phyloP scores from a whole-genome alignment of 1,139 yeast genomes.

The Hyphopichia khmerensis region DNA sequence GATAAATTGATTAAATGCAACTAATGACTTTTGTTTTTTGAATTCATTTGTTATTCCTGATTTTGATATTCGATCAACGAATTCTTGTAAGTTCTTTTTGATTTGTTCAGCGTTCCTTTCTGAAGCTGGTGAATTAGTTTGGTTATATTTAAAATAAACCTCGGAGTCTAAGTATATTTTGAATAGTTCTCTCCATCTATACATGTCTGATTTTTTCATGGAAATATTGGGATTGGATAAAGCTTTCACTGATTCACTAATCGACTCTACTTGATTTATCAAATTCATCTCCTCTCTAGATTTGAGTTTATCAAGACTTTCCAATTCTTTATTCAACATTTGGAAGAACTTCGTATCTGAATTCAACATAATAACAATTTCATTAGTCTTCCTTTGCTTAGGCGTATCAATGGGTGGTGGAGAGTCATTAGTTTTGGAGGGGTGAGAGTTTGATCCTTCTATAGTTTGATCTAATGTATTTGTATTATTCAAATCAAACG shows the following conservation, averaged over 20 bases:
- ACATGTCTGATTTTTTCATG: constrained; percentile 52
- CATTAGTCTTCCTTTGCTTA: constrained; percentile 16
- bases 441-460: not conserved
- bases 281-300: constrained; percentile 45
- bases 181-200: constrained; percentile 71
- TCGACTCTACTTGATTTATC: constrained; percentile 38
- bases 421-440: too few species aligned
- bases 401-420: too few species aligned
- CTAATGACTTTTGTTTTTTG: constrained; percentile 46
- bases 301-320: constrained; percentile 47
- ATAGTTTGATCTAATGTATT: not conserved
- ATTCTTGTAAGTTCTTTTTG: constrained; percentile 41
- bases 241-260: constrained; percentile 39
- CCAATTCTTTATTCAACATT: constrained; percentile 57
- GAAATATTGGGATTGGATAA: constrained; percentile 37
- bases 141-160: constrained; percentile 60
- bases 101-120: constrained; percentile 38
- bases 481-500: constrained; percentile 2
- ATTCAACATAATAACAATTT: constrained; percentile 38
- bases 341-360: constrained; percentile 55
- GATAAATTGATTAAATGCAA: constrained; percentile 51
- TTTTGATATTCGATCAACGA: constrained; percentile 43
- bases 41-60: constrained; percentile 43
- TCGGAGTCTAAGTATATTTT: constrained; percentile 64
- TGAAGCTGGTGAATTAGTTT: constrained; percentile 38